Percentiles rank a stretch among this genome's conserved stretches.
These are phyloP conservation scores for Hymenoscyphus scutula DNA, from an alignment of 2,329 filamentous ascomycete species.

Conservation along the genomic window DNA sequence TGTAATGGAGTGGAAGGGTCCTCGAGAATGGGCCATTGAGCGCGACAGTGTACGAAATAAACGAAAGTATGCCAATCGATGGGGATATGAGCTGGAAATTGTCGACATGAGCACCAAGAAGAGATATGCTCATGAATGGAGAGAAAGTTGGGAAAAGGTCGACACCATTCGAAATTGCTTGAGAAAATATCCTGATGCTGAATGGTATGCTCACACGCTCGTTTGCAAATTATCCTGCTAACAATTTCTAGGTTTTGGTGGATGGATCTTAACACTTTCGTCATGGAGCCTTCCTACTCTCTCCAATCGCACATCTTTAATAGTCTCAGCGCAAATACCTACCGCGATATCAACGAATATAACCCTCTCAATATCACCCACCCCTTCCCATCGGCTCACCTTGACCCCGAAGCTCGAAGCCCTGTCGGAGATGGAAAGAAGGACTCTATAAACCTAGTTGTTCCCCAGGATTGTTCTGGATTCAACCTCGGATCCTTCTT, in stretches of 20 bases:
- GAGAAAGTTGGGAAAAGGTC: constrained; percentile 99
- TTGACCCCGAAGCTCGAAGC: constrained; percentile 73
- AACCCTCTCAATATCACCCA: constrained; percentile 94
- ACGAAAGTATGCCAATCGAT: constrained; percentile 77
- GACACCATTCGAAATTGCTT: constrained; percentile 86
- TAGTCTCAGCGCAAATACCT: constrained; percentile 68
- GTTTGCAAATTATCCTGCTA: constrained; percentile 26
- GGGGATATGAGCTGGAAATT: constrained; percentile 95
- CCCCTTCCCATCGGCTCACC: constrained; percentile 69
- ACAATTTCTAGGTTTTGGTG: constrained; percentile 85
- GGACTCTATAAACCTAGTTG: constrained; percentile 79
- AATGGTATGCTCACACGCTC: constrained; percentile 67
- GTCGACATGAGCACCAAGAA: constrained; percentile 99
- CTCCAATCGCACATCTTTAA: constrained; percentile 90
- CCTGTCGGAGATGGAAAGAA: constrained; percentile 72
- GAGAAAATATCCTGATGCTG: constrained; percentile 90
- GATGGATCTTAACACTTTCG: constrained; percentile 94
- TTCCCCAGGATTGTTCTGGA: constrained; percentile 91
- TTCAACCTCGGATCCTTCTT: constrained; percentile 99
- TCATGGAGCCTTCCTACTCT: constrained; percentile 94
- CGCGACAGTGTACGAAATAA: constrained; percentile 95
- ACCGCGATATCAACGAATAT: constrained; percentile 94
- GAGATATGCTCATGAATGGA: constrained; percentile 97
- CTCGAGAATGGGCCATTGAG: constrained; percentile 96
- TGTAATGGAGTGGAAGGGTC: constrained; percentile 99